phyloP scores from a whole-genome alignment of 345 rosid species.

The Garcia nutans region DNA sequence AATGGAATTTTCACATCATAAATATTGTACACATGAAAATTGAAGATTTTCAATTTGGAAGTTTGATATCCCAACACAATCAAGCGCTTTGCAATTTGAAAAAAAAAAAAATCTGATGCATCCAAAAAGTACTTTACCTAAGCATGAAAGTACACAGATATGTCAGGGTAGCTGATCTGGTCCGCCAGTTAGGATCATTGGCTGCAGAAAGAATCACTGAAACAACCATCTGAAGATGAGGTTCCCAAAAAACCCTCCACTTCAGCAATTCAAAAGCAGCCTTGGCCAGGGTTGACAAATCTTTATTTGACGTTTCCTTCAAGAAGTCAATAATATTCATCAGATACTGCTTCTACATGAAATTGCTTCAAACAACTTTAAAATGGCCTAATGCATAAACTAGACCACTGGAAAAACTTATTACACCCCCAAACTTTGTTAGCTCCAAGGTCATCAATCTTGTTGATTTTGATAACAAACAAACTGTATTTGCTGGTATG shows the following conservation, averaged over 20 bases:
- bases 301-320: constrained; percentile 98
- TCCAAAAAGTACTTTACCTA: constrained; percentile 50
- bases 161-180: constrained; percentile 88
- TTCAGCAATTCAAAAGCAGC: constrained; percentile 91
- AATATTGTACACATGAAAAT: not conserved
- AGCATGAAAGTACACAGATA: constrained; percentile 93
- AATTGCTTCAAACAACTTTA: constrained; percentile 6
- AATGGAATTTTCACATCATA: not conserved
- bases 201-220: constrained; percentile 67
- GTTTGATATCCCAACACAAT: not conserved
- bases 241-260: constrained; percentile 83
- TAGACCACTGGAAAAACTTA: too few relatives aligned
- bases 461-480: too few relatives aligned
- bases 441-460: too few relatives aligned
- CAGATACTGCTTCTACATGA: constrained; percentile 21
- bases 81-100: too few relatives aligned
- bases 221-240: constrained; percentile 77
- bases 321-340: constrained; percentile 21
- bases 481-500: too few relatives aligned
- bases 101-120: too few relatives aligned
- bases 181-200: constrained; percentile 89
- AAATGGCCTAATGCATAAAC: too few relatives aligned
- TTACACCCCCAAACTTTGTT: too few relatives aligned
- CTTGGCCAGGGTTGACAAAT: constrained; percentile 89
- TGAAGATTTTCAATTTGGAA: not conserved